These are phyloP conservation scores for Prototheca wickerhamii DNA, from an alignment of 163 green algal species.

Conservation along the genomic window DNA sequence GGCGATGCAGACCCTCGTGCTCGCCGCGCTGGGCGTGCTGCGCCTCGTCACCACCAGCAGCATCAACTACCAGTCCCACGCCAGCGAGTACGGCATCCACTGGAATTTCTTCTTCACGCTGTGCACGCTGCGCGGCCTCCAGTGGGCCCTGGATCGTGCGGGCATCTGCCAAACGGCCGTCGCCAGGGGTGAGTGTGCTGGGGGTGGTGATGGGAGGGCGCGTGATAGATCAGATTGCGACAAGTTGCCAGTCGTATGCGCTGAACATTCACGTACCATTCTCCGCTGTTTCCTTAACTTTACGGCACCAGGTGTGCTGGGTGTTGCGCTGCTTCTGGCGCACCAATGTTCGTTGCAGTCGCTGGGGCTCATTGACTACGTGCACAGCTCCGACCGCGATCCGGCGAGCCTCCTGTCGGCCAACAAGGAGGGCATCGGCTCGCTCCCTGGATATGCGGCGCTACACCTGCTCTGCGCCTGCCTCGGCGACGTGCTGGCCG, in stretches of 20 bases:
- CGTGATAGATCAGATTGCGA: no score
- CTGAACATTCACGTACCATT: no score
- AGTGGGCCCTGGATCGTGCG: neutral
- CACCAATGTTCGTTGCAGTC: no score
- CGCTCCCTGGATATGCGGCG: constrained; percentile 58
- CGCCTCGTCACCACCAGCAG: constrained; percentile 27
- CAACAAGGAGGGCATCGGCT: constrained; percentile 84
- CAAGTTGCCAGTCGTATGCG: no score
- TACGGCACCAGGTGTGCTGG: no score
- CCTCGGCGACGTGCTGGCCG: constrained; percentile 25
- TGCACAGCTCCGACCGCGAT: constrained; percentile 26
- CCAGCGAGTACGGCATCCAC: constrained; percentile 83
- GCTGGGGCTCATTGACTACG: constrained; percentile 15
- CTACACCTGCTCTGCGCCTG: constrained; percentile 51
- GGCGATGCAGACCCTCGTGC: neutral
- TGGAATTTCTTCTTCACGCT: constrained; percentile 98
- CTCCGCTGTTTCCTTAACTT: no score
- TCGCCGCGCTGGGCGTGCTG: constrained; percentile 27
- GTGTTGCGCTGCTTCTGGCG: no score
- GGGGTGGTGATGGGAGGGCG: no score
- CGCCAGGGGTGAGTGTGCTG: neutral
- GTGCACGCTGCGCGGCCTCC: constrained; percentile 37
- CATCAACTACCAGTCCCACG: constrained; percentile 60
- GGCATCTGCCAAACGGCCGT: neutral
- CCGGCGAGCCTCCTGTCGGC: constrained; percentile 29